phyloP scores from a whole-genome alignment of 164 flowering plant genomes.

The grape (Vitis vinifera) region DNA sequence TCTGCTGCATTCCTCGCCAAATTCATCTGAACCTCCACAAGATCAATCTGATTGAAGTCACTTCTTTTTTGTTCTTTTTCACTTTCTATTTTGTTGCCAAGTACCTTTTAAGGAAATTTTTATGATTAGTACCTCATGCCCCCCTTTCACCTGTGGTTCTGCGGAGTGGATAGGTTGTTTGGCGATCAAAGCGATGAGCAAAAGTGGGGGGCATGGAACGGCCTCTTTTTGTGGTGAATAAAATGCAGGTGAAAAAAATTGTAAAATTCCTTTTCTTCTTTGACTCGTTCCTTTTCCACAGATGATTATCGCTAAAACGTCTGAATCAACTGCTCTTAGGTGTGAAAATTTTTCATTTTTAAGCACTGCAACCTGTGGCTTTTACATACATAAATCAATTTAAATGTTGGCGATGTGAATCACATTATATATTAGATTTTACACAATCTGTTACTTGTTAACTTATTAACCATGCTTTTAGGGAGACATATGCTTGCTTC shows the following conservation, averaged over 20 bases:
- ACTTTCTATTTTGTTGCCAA: conserved; percentile 6
- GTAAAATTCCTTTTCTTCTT: conserved; percentile 14
- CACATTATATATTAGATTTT: too few species aligned
- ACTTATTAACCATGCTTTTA: too few species aligned
- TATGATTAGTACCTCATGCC: conserved; percentile 25
- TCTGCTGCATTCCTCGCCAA: conserved; percentile 9
- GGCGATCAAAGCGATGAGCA: conserved; percentile 16
- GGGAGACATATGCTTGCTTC: too few species aligned
- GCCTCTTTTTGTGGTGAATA: conserved; percentile 48
- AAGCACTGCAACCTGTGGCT: too few species aligned
- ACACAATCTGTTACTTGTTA: too few species aligned
- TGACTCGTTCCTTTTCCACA: neutral
- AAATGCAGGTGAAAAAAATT: conserved; percentile 43
- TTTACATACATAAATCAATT: too few species aligned
- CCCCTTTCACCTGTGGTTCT: conserved; percentile 42
- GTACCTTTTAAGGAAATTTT: conserved; percentile 21
- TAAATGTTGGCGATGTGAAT: too few species aligned
- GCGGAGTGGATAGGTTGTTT: conserved; percentile 25
- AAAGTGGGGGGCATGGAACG: conserved; percentile 27
- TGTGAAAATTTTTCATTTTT: too few species aligned
- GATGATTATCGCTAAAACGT: neutral
- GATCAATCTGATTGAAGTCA: conserved; percentile 20
- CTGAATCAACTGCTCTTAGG: too few species aligned
- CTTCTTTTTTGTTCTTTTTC: neutral
- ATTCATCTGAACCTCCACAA: conserved; percentile 21